phyloP scores from a whole-genome alignment of 2,329 filamentous ascomycete species.

The Trichoderma breve region DNA sequence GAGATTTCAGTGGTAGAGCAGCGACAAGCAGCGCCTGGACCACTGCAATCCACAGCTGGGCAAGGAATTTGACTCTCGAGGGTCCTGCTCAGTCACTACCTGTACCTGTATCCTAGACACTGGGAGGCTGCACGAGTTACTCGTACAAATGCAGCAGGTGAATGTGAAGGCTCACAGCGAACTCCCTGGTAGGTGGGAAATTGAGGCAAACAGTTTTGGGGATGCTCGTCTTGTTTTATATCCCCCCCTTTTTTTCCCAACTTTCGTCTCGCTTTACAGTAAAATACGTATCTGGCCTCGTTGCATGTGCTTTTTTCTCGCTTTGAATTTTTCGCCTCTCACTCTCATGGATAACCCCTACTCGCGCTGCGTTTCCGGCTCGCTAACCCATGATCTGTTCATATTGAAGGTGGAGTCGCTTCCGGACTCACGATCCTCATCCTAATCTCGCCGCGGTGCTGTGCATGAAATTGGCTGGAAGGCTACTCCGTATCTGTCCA shows the following conservation, averaged over 20 bases:
- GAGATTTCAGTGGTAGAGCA: not conserved
- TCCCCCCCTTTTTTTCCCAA: not conserved
- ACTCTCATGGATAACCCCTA: constrained; percentile 13
- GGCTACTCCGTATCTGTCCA: constrained; percentile 16
- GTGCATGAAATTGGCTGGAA: constrained; percentile 17
- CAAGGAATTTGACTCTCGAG: not conserved
- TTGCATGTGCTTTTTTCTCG: not conserved
- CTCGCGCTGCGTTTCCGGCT: not conserved
- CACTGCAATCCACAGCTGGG: constrained; percentile 6
- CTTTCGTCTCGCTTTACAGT: not conserved
- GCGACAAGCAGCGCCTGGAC: not conserved
- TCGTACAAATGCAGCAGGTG: not conserved
- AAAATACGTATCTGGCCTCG: not conserved
- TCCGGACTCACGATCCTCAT: constrained; percentile 18
- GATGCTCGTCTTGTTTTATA: constrained; percentile 10
- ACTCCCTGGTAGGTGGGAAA: not conserved
- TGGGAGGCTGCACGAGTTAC: not conserved
- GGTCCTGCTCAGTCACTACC: not conserved
- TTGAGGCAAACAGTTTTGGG: not conserved
- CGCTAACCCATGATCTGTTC: constrained; percentile 12
- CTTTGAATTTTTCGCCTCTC: not conserved
- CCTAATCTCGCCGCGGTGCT: constrained; percentile 17
- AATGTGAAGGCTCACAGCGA: not conserved
- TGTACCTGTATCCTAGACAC: not conserved
- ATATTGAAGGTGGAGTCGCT: constrained; percentile 11